Evolutionary conservation across 768 basidiomycete genomes (phyloP), one percentile per base, ranked within the genome.

Genomic region (Termitomyces sp.): DNA sequence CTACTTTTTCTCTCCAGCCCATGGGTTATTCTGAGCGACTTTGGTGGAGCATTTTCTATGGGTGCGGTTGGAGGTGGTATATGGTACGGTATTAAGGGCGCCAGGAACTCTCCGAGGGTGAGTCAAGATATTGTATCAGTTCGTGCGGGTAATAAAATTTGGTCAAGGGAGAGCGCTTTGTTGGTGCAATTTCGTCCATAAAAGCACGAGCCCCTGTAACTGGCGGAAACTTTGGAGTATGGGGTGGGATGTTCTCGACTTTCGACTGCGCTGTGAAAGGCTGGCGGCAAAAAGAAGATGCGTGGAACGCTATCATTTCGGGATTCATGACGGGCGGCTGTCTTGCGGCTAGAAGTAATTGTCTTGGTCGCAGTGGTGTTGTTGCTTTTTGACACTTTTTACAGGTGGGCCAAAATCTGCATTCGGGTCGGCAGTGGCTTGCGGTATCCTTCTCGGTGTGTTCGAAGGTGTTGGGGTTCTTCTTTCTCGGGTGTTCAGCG

Each of bases 261-360:
- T 99, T 97, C 66, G 97, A 98, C 73, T 99, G 97, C 73, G 95
- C 95, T 0, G 90, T 99, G 66, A 98, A 99, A 75, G 93, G 94
- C 15, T 93, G 86, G 79, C 82, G 95, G 71, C 94, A 97, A 78
- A 97, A 98, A 72, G 95, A 97, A 75, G 95, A 97, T 72, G 91
- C 96, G 54, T 99, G 95, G 95, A 99, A 99, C 70, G 95, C 95
- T 44, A 98, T 99, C 67, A 89, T 97, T 54, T 94, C 95, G 27
- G 97, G 97, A 47, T 99, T 99, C 77, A 84, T 97, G 87, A 98
- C 97, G 11, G 97, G 97, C 74, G 97, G 97, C 57, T 95, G 92
- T 72, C 75, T 98, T 55, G 97, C 96, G 58, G 83, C 91, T 61
- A 84, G 96, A 77, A 93, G 96, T 97, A 73, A 75, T 92, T 87